Conservation (phyloP, 306 rosid genomes). For the Abrus pulchellus region DNA sequence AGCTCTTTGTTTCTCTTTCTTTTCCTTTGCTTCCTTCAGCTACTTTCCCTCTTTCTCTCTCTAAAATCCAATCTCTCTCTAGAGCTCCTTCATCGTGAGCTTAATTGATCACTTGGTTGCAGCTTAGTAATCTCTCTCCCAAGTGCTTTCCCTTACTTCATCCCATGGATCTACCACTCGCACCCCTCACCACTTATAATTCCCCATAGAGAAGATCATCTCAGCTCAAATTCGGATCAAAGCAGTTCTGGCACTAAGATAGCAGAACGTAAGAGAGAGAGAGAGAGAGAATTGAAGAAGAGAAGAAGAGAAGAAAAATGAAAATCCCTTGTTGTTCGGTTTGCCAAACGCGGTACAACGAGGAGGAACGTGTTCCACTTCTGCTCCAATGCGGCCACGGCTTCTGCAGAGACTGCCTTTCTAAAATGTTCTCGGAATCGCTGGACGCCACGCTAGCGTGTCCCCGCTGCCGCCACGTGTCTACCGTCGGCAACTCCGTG, state of each 20-base stretch:
- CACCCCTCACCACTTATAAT: conserved; percentile 36
- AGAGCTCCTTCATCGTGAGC: conserved; percentile 51
- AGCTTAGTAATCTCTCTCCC: conserved; percentile 22
- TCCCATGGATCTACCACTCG: conserved; percentile 68
- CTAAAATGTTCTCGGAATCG: conserved; percentile 81
- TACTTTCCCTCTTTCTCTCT: conserved; percentile 42
- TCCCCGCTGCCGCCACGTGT: conserved; percentile 93
- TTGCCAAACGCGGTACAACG: conserved; percentile 97
- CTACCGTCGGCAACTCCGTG: conserved; percentile 89
- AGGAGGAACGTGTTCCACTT: conserved; percentile 95
- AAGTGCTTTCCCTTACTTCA: conserved; percentile 42
- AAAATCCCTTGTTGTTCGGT: conserved; percentile 97
- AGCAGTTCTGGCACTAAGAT: not conserved
- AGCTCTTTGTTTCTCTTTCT: not conserved
- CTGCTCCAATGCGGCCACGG: conserved; percentile 99
- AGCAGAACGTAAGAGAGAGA: not conserved
- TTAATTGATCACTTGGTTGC: conserved; percentile 52
- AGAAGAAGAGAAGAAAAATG: conserved; percentile 44
- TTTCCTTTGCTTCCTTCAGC: conserved; percentile 1
- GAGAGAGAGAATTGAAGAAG: conserved; percentile 5
- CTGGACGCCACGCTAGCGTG: conserved; percentile 78
- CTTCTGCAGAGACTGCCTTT: conserved; percentile 89
- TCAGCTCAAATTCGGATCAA: conserved; percentile 48
- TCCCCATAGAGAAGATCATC: conserved; percentile 45
- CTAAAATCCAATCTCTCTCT: conserved; percentile 53